A percentile compares a stretch with the other conserved stretches of the same genome.
phyloP scores from a whole-genome alignment of 352 stramenopile genomes.

The Pythium folliculosum region DNA sequence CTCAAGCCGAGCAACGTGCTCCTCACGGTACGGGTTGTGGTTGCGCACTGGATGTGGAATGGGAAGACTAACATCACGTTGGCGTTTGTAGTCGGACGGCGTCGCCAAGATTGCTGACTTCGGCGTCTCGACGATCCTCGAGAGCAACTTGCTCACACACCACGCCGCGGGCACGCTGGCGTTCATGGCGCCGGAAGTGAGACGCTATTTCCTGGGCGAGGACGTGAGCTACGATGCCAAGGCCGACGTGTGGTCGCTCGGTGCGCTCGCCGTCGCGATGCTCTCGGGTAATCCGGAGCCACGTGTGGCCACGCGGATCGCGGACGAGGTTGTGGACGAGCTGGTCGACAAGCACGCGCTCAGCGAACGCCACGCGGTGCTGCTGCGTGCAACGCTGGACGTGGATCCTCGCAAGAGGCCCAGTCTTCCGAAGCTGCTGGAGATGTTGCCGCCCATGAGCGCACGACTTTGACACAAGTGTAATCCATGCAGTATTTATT shows the following conservation, averaged over 20 bases:
- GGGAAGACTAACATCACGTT: background rate
- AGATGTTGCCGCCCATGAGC: conserved; percentile 39
- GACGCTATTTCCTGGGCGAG: conserved; percentile 72
- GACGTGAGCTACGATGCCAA: conserved; percentile 65
- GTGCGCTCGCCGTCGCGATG: conserved; percentile 72
- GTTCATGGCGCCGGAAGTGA: conserved; percentile 83
- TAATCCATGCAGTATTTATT: conserved; percentile 13
- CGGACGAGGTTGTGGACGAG: conserved; percentile 62
- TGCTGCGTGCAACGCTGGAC: conserved; percentile 52
- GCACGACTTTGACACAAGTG: conserved; percentile 58
- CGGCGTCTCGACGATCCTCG: conserved; percentile 78
- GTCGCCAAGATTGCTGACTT: conserved; percentile 81
- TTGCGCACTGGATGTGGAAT: background rate
- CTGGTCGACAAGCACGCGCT: conserved; percentile 5
- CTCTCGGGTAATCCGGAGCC: conserved; percentile 66
- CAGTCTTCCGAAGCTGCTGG: conserved; percentile 46
- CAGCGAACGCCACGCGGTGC: conserved; percentile 29
- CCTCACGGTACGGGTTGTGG: conserved; percentile 45
- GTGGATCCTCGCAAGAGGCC: conserved; percentile 40
- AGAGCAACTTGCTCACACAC: conserved; percentile 71
- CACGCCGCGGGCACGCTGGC: conserved; percentile 74
- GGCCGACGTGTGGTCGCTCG: conserved; percentile 81
- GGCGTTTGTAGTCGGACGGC: conserved; percentile 48
- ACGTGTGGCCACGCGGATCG: conserved; percentile 63
- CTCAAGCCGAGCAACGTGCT: conserved; percentile 81